phyloP scores from a whole-genome alignment of 805 yeast genomes.

The Saturnispora hagleri region DNA sequence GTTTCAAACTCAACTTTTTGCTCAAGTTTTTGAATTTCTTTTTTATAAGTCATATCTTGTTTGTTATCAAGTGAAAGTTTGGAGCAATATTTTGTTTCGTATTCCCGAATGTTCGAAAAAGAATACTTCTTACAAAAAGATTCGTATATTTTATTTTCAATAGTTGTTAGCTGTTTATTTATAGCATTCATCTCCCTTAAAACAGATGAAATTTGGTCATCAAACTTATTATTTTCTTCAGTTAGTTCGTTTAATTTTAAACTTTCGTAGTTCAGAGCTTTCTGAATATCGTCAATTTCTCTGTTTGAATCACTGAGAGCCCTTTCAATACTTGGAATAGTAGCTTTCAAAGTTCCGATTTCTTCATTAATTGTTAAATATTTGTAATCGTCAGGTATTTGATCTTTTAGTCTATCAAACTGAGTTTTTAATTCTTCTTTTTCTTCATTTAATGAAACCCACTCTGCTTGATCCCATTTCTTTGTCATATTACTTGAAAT shows the following conservation, averaged over 20 bases:
- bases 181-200: constrained; percentile 23
- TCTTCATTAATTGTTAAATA: constrained; percentile 53
- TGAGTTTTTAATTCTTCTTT: constrained; percentile 43
- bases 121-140: constrained; percentile 49
- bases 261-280: constrained; percentile 45
- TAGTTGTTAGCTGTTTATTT: constrained; percentile 12
- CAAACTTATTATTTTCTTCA: constrained; percentile 10
- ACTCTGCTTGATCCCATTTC: constrained; percentile 70
- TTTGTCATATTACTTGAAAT: constrained; percentile 38
- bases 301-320: constrained; percentile 21
- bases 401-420: constrained; percentile 33
- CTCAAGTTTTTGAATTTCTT: constrained; percentile 50
- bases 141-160: constrained; percentile 39
- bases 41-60: constrained; percentile 51
- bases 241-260: constrained; percentile 11
- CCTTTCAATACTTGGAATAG: constrained; percentile 23
- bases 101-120: constrained; percentile 50
- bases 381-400: constrained; percentile 44
- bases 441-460: constrained; percentile 39
- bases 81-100: constrained; percentile 61
- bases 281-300: constrained; percentile 25
- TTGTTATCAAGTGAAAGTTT: constrained; percentile 45
- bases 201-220: constrained; percentile 10
- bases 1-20: constrained; percentile 57
- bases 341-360: constrained; percentile 35